These are phyloP conservation scores for Skeletonema menzelii DNA, from an alignment of 108 stramenopile species.

Conservation along the genomic window DNA sequence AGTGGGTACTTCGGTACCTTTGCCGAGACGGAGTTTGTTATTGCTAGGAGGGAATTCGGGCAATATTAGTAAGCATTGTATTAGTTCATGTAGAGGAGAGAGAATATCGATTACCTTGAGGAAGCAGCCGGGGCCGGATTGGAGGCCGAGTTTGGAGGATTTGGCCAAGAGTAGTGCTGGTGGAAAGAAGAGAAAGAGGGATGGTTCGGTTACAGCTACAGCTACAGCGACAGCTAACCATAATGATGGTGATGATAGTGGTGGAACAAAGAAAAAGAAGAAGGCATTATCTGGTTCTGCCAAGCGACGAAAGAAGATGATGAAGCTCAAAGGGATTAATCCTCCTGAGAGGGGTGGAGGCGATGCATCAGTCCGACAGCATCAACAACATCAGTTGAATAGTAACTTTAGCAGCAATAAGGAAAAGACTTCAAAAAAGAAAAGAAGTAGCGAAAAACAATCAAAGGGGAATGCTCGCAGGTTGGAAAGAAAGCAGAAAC, in stretches of 20 bases:
- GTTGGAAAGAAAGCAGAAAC: slow-evolving; percentile 2
- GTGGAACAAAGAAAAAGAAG: slow-evolving; percentile 6
- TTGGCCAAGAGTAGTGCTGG: slow-evolving; percentile 3
- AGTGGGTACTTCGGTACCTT: slow-evolving; percentile 22
- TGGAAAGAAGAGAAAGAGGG: neutral
- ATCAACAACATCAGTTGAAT: neutral
- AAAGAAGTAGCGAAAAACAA: neutral
- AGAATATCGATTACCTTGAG: slow-evolving; percentile 47
- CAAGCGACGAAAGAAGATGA: slow-evolving; percentile 47
- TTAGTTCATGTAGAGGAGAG: slow-evolving; percentile 35
- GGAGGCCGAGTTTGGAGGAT: slow-evolving; percentile 45
- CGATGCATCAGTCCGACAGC: neutral
- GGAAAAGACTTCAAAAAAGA: neutral
- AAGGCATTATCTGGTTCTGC: slow-evolving; percentile 43
- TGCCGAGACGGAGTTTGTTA: slow-evolving; percentile 33
- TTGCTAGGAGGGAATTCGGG: slow-evolving; percentile 49
- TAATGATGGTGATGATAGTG: neutral
- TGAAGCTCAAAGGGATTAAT: slow-evolving; percentile 4
- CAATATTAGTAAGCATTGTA: slow-evolving; percentile 47
- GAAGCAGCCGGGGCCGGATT: slow-evolving; percentile 47
- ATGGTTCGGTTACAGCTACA: neutral
- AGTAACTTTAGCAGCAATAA: neutral
- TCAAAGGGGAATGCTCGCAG: neutral
- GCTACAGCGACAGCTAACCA: neutral
- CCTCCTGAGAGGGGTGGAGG: neutral